Conservation (phyloP, 345 rosid species). For the Laguncularia racemosa region DNA sequence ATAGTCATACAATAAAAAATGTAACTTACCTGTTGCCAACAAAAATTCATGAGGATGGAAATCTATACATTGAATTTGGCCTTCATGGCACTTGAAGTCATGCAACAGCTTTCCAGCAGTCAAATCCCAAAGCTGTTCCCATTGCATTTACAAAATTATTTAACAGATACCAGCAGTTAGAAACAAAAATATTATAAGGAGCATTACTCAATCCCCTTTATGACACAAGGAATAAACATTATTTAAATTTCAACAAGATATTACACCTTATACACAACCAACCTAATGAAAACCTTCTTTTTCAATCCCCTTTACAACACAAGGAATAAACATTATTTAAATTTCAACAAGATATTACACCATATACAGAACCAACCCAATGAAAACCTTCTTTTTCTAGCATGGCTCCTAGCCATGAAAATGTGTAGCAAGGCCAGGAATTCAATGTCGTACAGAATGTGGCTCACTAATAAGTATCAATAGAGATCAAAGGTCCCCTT, state of each 20-base stretch:
- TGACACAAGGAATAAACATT: no score
- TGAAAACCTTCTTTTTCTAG: neutral
- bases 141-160: constrained; percentile 1
- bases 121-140: constrained; percentile 88
- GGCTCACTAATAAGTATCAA: neutral
- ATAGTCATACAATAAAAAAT: constrained; percentile 4
- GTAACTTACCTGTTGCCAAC: constrained; percentile 79
- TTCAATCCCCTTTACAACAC: no score
- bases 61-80: constrained; percentile 94
- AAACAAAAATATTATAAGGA: no score
- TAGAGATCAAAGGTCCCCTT: no score
- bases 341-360: no score
- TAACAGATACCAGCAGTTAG: no score
- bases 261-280: no score
- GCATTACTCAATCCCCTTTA: no score
- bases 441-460: neutral
- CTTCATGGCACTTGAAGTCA: constrained; percentile 90
- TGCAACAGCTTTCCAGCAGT: constrained; percentile 95
- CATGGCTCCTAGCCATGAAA: neutral
- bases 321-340: no score
- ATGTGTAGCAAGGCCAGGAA: neutral
- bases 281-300: neutral
- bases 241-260: no score
- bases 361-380: no score
- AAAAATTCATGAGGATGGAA: constrained; percentile 97